Base-by-base conservation (phyloP, 768 basidiomycete species). In the Termitomyces titanicus region DNA sequence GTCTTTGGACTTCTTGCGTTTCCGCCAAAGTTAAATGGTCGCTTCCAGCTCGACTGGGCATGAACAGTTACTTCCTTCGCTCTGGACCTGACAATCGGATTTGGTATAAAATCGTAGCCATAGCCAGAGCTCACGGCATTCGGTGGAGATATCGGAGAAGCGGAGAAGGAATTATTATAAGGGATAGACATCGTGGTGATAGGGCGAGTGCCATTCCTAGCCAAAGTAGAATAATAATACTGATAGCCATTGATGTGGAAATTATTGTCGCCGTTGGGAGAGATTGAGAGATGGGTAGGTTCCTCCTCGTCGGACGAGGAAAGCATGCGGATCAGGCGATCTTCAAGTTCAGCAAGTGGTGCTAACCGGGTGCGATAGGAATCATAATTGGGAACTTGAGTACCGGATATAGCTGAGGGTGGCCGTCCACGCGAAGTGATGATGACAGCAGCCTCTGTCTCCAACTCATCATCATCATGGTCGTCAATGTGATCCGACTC, bases 241-340 rank as follows among this genome's bases (percentile, higher is more conserved):
- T 51, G 50, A 59, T 51, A 55, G 42, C 57, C 61, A 64, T 61
- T 58, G 53, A 55, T 51, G 54, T 66, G 66, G 10, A 55, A 38
- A 18, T 61, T 58, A 11, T 63, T 58, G 27, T 64, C 57, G 63
- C 64, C 31, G 64, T 56, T 70, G 68, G 13, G 70, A 62, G 45
- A 68, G 66, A n/a, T 61, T 34, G 52, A 74, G 70, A 88, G 76
- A 59, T 75, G 85, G 3, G 82, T 86, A 8, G 86, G 74, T 63
- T 88, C 85, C 43, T 89, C 86, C 54, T 89, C 88, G 33, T 86
- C 84, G 1, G 84, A 81, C 12, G 84, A 81, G 38, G 87, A 84
- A 35, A 93, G 81, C 59, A 84, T 74, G 42, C 74, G 79, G 57
- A 81, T 87, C 53, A 93, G 76, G 37, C 78, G 80, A 52, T 86